Conservation (phyloP, 805 yeast genomes). For the Cephaloascus albidus region DNA sequence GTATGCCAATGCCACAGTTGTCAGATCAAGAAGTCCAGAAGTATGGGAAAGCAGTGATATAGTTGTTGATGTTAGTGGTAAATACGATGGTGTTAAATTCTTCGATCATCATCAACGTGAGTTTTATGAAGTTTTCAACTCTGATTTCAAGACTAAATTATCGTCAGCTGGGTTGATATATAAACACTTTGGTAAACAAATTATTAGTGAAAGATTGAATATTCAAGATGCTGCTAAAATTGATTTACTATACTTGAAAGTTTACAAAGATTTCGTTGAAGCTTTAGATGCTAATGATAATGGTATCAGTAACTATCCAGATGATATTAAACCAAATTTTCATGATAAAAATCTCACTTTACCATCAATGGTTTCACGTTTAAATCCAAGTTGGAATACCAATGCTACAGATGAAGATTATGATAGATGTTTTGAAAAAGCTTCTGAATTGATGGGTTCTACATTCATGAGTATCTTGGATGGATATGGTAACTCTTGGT, state of each 20-base stretch:
- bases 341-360: conserved; percentile 65
- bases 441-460: conserved; percentile 75
- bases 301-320: conserved; percentile 68
- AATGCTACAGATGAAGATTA: conserved; percentile 55
- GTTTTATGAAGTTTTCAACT: conserved; percentile 65
- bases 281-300: conserved; percentile 95
- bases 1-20: conserved; percentile 54
- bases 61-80: conserved; percentile 91
- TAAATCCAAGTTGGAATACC: conserved; percentile 83
- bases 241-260: conserved; percentile 58
- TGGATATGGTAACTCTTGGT: conserved; percentile 77
- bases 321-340: conserved; percentile 51
- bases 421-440: conserved; percentile 58
- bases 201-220: conserved; percentile 44
- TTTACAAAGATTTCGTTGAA: conserved; percentile 84
- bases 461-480: conserved; percentile 62
- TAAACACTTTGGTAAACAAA: conserved; percentile 74
- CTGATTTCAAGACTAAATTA: conserved; percentile 60
- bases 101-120: conserved; percentile 98
- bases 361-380: conserved; percentile 65
- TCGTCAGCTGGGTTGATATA: conserved; percentile 91
- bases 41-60: conserved; percentile 85
- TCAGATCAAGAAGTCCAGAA: conserved; percentile 76
- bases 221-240: conserved; percentile 33
- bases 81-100: conserved; percentile 76